Base-by-base conservation (phyloP, 495 filamentous ascomycete species). In the Lindgomyces ingoldianus region DNA sequence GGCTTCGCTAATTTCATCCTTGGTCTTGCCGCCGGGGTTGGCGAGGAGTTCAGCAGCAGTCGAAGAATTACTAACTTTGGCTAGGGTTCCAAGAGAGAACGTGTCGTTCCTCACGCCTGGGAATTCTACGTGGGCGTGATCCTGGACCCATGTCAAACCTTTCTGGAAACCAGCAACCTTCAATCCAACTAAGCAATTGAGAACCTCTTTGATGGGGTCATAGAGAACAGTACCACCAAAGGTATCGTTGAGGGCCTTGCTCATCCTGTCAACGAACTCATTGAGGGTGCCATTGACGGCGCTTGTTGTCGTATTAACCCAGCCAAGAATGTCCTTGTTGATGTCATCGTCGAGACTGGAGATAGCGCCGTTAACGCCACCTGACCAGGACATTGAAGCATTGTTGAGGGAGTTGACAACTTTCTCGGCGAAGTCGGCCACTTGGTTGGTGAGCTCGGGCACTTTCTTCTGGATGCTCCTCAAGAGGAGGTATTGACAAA, bases 211-310 rank as follows among this genome's bases (percentile, higher is more conserved):
- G 47, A 96, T 81, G 0, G 91, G 89, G 3, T 84, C 81, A 61
- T 88, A 81, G 41, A 96, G 85, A 24, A 90, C 57, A 0, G 95
- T 97, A 48, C 83, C 84, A 33, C 89, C 87, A 74, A 98, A 96
- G n/a, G 89, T 88, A 0, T 74, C 73, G 67, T 90, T 89, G 46
- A 98, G 79, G 1, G 84, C 85, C 29, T 82, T 77, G 60, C 81
- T 84, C 74, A 91, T 91, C 57, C 88, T 81, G 29, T 89, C 79
- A 57, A 92, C 84, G 73, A 97, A 91, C 14, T 81, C 79, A 65
- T 91, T 93, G 24, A 98, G 84, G 0, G 94, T 98, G 61, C 87
- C 72, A 73, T 98, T 98, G 50, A 97, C 79, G 0, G 90, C 89
- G 3, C 75, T 77, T 0, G 93, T 96, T 11, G 86, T 89, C 36